These are phyloP conservation scores for Priceomyces castillae DNA, from an alignment of 805 yeast species.

Conservation along the genomic window DNA sequence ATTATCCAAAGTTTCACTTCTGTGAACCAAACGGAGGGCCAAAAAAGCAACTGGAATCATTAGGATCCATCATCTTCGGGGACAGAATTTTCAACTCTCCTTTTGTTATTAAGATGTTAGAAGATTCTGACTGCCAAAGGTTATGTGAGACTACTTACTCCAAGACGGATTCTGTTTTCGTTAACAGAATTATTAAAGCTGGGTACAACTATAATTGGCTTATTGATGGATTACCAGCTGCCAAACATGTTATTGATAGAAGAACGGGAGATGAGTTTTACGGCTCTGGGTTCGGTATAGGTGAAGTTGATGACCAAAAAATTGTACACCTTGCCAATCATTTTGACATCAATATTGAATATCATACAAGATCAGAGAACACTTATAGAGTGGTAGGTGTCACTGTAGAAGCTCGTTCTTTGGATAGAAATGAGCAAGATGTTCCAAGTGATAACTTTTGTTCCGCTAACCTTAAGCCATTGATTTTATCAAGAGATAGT, in stretches of 20 bases:
- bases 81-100: conserved; percentile 95
- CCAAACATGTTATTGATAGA: conserved; percentile 55
- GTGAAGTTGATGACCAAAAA: conserved; percentile 57
- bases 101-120: conserved; percentile 73
- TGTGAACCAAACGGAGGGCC: conserved; percentile 72
- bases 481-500: conserved; percentile 47
- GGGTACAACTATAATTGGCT: conserved; percentile 91
- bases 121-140: conserved; percentile 63
- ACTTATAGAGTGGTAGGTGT: conserved; percentile 90
- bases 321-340: conserved; percentile 74
- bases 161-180: conserved; percentile 66
- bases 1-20: conserved; percentile 78
- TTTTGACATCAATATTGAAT: conserved; percentile 73
- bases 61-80: conserved; percentile 92
- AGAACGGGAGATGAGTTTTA: conserved; percentile 63
- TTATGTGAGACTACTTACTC: conserved; percentile 65
- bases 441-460: conserved; percentile 29
- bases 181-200: conserved; percentile 73
- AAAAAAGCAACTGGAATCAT: conserved; percentile 75
- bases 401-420: conserved; percentile 67
- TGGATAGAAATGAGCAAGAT: conserved; percentile 28
- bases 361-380: conserved; percentile 68
- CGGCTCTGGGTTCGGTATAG: conserved; percentile 80
- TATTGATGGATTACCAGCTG: conserved; percentile 93
- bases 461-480: conserved; percentile 33